Base-by-base conservation (phyloP, 768 basidiomycete genomes). In the Leccinellum rugosiceps region DNA sequence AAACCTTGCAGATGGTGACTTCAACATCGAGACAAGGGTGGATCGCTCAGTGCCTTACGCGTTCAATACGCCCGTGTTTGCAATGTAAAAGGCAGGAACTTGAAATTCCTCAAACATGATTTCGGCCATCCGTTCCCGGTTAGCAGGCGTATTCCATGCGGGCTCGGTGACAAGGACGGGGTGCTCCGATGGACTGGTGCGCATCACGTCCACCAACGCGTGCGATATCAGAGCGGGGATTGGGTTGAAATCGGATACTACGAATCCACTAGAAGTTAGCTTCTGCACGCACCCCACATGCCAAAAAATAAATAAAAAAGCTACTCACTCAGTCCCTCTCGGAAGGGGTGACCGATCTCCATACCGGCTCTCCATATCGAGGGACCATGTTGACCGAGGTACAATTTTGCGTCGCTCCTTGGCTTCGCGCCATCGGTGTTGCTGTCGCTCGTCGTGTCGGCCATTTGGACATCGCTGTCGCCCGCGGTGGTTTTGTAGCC, bases 91-190 rank as follows among this genome's bases (percentile, higher is more conserved):
- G 3, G 95, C 97, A 9, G 97, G 96, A 7, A 88, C 89, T 48
- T 91, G 79, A 65, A 97, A 96, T 64, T 96, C 89, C 73, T 99
- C 97, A 66, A 98, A 98, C 86, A 97, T 91, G 48, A 97, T 90
- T 75, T 98, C 94, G 11, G 94, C 91, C 88, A 98, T 91, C 54
- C 88, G 83, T 76, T 98, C 94, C 58, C 96, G 78, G 68, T 97
- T 93, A n/a, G 86, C 86, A 21, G 86, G 78, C 0, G 93, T 92
- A 70, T 98, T 98, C 97, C 97, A 99, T 3, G 94, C 87, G 7
- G 94, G 90, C 71, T 99, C 97, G 0, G 97, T 98, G 8, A 94
- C 83, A 43, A 99, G 83, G 44, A 98, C 74, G 1, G 97, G 97
- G 67, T 97, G 95, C 63, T 98, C 93, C 5, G 86, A 75, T 3